Evolutionary conservation across 495 filamentous ascomycete species (phyloP).

Genomic region (Penicillium dipodomyicola): DNA sequence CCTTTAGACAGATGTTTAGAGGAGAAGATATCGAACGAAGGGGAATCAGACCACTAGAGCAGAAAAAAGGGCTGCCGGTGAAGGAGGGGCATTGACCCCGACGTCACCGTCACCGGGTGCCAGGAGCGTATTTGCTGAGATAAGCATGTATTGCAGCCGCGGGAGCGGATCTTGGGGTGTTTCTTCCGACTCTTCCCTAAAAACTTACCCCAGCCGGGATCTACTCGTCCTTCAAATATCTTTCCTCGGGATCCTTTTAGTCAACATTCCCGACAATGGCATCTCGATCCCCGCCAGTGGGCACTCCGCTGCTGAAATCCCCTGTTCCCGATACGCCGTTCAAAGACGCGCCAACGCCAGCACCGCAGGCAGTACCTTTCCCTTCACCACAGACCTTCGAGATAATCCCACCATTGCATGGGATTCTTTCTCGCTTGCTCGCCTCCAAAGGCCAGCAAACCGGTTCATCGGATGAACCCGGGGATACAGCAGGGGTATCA

Average conservation of each 20-base stretch:
- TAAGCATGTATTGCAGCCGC: neutral
- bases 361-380: constrained; percentile 51
- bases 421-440: constrained; percentile 72
- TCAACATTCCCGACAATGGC: constrained; percentile 30
- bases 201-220: constrained; percentile 31
- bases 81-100: constrained; percentile 37
- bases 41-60: constrained; percentile 20
- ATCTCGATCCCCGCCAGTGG: constrained; percentile 38
- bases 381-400: constrained; percentile 68
- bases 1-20: constrained; percentile 28
- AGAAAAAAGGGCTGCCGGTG: constrained; percentile 30
- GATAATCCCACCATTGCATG: constrained; percentile 76
- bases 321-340: constrained; percentile 42
- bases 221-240: constrained; percentile 11
- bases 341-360: constrained; percentile 37
- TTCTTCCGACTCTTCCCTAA: constrained; percentile 44
- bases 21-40: constrained; percentile 20
- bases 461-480: constrained; percentile 21
- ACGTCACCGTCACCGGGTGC: constrained; percentile 29
- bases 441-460: constrained; percentile 26
- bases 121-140: constrained; percentile 4
- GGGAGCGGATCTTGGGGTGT: neutral
- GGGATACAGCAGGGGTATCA: constrained; percentile 24
- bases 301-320: constrained; percentile 41
- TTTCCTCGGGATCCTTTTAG: constrained; percentile 20